A percentile compares a stretch with the other conserved stretches of the same genome.
phyloP scores from a whole-genome alignment of 1,139 yeast genomes.

The Suhomyces kunorum region DNA sequence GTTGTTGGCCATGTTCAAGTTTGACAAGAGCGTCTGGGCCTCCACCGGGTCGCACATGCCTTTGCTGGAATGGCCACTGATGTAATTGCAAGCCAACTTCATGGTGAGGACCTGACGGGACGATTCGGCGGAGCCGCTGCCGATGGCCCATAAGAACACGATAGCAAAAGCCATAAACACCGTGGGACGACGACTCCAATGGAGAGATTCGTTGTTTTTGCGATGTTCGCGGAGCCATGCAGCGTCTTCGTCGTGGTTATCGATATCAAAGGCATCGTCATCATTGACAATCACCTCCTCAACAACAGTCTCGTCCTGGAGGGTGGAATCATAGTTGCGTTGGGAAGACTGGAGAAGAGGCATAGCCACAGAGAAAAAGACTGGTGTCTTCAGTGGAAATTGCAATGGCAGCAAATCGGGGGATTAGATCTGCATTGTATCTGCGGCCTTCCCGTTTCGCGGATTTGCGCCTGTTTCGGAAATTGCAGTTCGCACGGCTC shows the following conservation, averaged over 20 bases:
- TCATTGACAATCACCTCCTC: conserved; percentile 33
- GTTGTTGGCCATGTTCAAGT: conserved; percentile 34
- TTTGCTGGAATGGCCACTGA: conserved; percentile 12
- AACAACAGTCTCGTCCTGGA: conserved; percentile 31
- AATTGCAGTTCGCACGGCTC: too few species aligned
- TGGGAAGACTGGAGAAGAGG: too few species aligned
- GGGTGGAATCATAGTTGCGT: conserved; percentile 3
- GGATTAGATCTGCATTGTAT: too few species aligned
- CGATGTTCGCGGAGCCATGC: conserved; percentile 43
- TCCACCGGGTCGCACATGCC: conserved; percentile 32
- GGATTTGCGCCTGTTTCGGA: too few species aligned
- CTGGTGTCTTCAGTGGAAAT: too few species aligned
- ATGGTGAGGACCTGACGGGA: conserved; percentile 35
- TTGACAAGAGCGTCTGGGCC: conserved; percentile 39
- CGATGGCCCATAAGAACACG: conserved; percentile 32
- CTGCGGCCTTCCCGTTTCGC: too few species aligned
- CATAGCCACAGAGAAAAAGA: too few species aligned
- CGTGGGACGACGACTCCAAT: conserved; percentile 40
- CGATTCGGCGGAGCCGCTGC: conserved; percentile 35
- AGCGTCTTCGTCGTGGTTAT: conserved; percentile 39
- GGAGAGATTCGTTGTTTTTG: conserved; percentile 26
- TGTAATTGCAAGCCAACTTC: conserved; percentile 41
- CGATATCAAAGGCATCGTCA: conserved; percentile 29
- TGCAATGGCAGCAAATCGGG: too few species aligned
- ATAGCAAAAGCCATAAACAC: conserved; percentile 32